Evolutionary conservation across 2,329 filamentous ascomycete species (phyloP), one percentile per base, ranked within the genome.

Genomic region (Stagonosporopsis rhizophila): DNA sequence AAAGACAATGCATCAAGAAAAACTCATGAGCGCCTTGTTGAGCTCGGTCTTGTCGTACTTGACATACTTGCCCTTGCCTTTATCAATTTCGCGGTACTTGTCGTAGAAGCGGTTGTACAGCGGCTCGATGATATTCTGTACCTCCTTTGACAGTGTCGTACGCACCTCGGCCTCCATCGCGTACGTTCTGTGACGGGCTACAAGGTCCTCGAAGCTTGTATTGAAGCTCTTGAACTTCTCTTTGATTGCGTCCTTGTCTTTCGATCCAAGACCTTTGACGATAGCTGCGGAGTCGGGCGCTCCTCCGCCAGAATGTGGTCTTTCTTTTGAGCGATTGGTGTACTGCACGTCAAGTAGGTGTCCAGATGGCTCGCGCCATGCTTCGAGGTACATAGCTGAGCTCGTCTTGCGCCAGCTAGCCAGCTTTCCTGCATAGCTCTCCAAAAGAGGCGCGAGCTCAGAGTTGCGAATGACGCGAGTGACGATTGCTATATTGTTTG

Each of bases 91-190:
- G 74, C 97, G 93, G 74, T 99, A 99, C 25, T 94, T 86, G 77
- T 98, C 95, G 87, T 92, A 98, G 78, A 99, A 99, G 41, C 95
- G 85, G 60, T 89, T 90, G 79, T 99, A 99, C 14, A 99, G 83
- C 51, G 94, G 93, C 78, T 98, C 94, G 52, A 99, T 88, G 79
- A 96, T 91, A 67, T 89, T 88, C 75, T 95, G 91, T 61, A 98
- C 89, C 71, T 97, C 93, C 67, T 89, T 87, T 15, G 87, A 88
- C 68, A 98, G 85, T 77, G 89, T 86, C 60, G 86, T 84, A 39
- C 92, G 86, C 28, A 98, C 94, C 73, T 98, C 94, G 22, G 87
- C 86, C 79, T 99, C 95, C 91, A 98, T 96, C 68, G 83, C 88
- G 69, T 91, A 90, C 25, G 83, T 81, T 78, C 92, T 95, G 79